Conservation (phyloP, 169 alveolate species). For the Eimeria praecox region DNA sequence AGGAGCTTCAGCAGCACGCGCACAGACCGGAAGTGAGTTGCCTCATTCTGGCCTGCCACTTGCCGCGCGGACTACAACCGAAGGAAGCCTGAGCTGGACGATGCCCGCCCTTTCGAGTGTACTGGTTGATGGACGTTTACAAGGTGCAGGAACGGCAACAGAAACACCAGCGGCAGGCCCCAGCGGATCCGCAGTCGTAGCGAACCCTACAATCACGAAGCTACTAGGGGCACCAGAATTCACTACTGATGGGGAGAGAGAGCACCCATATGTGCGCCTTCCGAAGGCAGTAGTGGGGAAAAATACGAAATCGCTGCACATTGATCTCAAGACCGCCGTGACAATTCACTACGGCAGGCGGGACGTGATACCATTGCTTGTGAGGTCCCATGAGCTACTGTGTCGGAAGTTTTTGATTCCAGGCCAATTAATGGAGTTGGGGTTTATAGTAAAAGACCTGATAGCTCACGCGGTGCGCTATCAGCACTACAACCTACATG, state of each 20-base stretch:
- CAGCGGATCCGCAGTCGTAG: background rate
- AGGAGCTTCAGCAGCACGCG: background rate
- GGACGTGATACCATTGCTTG: background rate
- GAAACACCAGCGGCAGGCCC: background rate
- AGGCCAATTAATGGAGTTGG: background rate
- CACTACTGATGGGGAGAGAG: background rate
- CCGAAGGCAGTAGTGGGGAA: background rate
- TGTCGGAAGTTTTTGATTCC: background rate
- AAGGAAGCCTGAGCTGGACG: no score
- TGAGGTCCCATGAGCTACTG: background rate
- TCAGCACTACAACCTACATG: background rate
- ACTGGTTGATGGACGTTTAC: no score
- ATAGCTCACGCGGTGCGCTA: background rate
- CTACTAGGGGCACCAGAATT: background rate
- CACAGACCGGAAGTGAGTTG: no score
- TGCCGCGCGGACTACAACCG: no score
- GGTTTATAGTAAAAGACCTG: background rate
- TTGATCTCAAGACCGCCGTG: background rate
- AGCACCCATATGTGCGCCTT: background rate
- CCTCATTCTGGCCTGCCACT: no score
- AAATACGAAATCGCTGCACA: background rate
- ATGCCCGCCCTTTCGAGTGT: no score
- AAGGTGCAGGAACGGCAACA: no score
- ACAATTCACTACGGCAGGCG: background rate
- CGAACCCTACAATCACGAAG: background rate